Percentiles rank a stretch among this genome's conserved stretches.
phyloP scores from a whole-genome alignment of 345 rosid genomes.

The Limnanthes douglasii region DNA sequence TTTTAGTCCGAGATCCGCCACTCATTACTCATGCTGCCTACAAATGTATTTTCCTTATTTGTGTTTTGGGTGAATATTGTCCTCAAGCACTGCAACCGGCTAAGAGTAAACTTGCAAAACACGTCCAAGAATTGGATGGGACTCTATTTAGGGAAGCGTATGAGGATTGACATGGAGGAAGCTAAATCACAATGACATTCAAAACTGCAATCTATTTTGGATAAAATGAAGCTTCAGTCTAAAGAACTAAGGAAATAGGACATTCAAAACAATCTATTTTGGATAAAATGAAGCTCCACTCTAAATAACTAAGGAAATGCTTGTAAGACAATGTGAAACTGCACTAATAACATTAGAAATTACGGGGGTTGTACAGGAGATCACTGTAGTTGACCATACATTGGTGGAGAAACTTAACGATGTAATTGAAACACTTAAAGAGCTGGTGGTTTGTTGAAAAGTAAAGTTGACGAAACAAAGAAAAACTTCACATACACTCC shows the following conservation, averaged over 20 bases:
- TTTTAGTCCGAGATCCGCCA: too few relatives aligned
- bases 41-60: too few relatives aligned
- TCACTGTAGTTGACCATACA: conserved; percentile 56
- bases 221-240: conserved; percentile 53
- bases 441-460: conserved; percentile 60
- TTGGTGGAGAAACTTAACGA: conserved; percentile 52
- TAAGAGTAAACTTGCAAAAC: conserved; percentile 77
- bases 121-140: conserved; percentile 85
- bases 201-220: conserved; percentile 61
- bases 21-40: too few relatives aligned
- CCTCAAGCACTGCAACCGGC: conserved; percentile 95
- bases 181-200: conserved; percentile 75
- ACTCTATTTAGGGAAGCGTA: conserved; percentile 69
- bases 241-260: too few relatives aligned
- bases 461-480: conserved; percentile 73
- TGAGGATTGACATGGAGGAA: conserved; percentile 84
- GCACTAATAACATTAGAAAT: conserved; percentile 46
- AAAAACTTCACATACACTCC: conserved; percentile 63
- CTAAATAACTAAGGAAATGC: conserved; percentile 61
- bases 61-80: too few relatives aligned
- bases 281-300: too few relatives aligned
- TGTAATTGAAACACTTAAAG: conserved; percentile 86
- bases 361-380: conserved; percentile 68
- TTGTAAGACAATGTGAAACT: conserved; percentile 49
- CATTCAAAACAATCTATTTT: too few relatives aligned